phyloP scores from a whole-genome alignment of 768 basidiomycete species.

The Hygrophorus russula region DNA sequence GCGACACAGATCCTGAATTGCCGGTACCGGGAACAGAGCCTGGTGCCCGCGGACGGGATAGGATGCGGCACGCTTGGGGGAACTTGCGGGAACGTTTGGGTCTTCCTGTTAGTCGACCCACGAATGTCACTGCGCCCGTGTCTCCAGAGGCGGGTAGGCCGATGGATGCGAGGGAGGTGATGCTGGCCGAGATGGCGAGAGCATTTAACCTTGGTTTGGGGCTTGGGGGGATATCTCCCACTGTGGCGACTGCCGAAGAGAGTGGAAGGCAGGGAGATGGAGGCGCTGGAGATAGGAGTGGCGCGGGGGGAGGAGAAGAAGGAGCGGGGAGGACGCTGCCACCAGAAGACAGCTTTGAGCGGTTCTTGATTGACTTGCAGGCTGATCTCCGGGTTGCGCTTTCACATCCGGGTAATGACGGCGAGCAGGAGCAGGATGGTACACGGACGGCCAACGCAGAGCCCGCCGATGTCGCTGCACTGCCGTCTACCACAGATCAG shows the following conservation, averaged over 20 bases:
- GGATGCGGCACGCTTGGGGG: slow-evolving; percentile 59
- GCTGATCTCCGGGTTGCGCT: slow-evolving; percentile 57
- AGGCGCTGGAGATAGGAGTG: not conserved
- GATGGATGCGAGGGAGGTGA: slow-evolving; percentile 51
- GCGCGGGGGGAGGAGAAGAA: not conserved
- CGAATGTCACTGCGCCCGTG: slow-evolving; percentile 6
- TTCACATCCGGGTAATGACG: slow-evolving; percentile 19
- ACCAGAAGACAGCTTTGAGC: slow-evolving; percentile 64
- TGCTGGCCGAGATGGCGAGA: slow-evolving; percentile 74
- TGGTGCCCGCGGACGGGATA: slow-evolving; percentile 15
- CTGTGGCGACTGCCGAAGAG: slow-evolving; percentile 1
- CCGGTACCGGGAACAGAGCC: not conserved
- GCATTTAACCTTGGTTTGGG: slow-evolving; percentile 69
- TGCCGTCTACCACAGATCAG: not conserved
- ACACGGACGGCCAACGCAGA: not conserved
- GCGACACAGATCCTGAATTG: not conserved
- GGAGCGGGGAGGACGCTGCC: slow-evolving; percentile 13
- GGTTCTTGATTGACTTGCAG: slow-evolving; percentile 73
- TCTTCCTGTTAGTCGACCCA: slow-evolving; percentile 23
- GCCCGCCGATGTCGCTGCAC: not conserved
- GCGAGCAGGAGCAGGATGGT: not conserved
- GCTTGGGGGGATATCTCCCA: slow-evolving; percentile 15
- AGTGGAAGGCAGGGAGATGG: no score
- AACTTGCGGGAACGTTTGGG: slow-evolving; percentile 60
- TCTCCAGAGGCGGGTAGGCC: slow-evolving; percentile 8